Conservation (phyloP, 2,329 filamentous ascomycete genomes). For the Diaporthe australafricana region DNA sequence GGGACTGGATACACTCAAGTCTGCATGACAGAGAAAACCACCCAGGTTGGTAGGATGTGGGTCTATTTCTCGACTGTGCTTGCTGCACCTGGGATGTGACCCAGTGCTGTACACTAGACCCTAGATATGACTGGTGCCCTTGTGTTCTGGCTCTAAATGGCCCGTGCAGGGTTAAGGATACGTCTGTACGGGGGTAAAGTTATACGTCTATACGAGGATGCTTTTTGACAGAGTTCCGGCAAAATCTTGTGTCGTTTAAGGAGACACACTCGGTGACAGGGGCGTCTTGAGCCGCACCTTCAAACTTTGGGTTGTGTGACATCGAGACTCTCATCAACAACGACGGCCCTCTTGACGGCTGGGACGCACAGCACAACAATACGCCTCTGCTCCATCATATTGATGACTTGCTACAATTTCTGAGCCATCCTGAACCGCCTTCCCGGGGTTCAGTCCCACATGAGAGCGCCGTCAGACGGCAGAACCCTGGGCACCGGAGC, state of each 20-base stretch:
- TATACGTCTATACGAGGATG: too few relatives aligned
- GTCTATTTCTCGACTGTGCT: too few relatives aligned
- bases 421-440: not conserved
- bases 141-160: too few relatives aligned
- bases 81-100: too few relatives aligned
- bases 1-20: too few relatives aligned
- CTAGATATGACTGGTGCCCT: too few relatives aligned
- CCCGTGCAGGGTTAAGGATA: too few relatives aligned
- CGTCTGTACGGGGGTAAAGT: too few relatives aligned
- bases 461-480: not conserved
- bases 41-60: too few relatives aligned
- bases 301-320: not conserved
- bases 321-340: not conserved
- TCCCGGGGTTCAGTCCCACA: not conserved
- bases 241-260: not conserved
- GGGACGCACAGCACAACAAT: not conserved
- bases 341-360: not conserved
- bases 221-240: not conserved
- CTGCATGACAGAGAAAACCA: too few relatives aligned
- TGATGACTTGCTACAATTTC: too few relatives aligned
- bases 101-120: too few relatives aligned
- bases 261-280: not conserved
- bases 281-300: not conserved
- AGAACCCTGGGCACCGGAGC: not conserved
- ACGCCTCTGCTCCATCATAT: not conserved